A percentile compares a stretch with the other conserved stretches of the same genome.
These are phyloP conservation scores for Salvia sclarea DNA, from an alignment of 305 asterid species.

Conservation along the genomic window DNA sequence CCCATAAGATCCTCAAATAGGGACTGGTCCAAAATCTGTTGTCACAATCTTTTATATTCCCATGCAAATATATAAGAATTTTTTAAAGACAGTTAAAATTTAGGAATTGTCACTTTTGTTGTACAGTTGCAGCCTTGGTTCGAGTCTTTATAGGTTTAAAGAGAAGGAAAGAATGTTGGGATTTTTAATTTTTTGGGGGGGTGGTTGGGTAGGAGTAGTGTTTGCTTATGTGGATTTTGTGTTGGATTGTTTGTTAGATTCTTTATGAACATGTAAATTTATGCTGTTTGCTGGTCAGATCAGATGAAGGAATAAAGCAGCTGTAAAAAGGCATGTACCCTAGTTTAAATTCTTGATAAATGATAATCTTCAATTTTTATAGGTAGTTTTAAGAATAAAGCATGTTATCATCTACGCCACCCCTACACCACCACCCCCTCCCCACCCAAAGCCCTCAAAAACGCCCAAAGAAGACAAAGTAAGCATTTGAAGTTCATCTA, in stretches of 20 bases:
- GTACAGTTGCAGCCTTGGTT: conserved; percentile 55
- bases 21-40: conserved; percentile 37
- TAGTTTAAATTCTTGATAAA: conserved; percentile 27
- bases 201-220: conserved; percentile 17
- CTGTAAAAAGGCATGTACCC: conserved; percentile 26
- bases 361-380: conserved; percentile 13
- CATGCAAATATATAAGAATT: conserved; percentile 51
- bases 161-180: conserved; percentile 31
- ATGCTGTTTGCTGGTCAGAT: conserved; percentile 32
- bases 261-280: conserved; percentile 32
- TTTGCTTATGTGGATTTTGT: conserved; percentile 46
- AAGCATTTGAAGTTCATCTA: background rate
- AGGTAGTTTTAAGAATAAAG: conserved; percentile 23
- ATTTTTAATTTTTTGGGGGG: background rate
- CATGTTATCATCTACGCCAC: conserved; percentile 3
- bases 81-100: conserved; percentile 38
- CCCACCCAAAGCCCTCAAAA: background rate
- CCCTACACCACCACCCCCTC: background rate
- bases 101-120: conserved; percentile 50
- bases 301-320: conserved; percentile 42
- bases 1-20: conserved; percentile 38
- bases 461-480: background rate
- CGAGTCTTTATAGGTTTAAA: conserved; percentile 43
- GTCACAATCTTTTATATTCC: conserved; percentile 47
- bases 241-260: conserved; percentile 45